phyloP scores from a whole-genome alignment of 1,139 yeast genomes.

The Candida glucosophila region DNA sequence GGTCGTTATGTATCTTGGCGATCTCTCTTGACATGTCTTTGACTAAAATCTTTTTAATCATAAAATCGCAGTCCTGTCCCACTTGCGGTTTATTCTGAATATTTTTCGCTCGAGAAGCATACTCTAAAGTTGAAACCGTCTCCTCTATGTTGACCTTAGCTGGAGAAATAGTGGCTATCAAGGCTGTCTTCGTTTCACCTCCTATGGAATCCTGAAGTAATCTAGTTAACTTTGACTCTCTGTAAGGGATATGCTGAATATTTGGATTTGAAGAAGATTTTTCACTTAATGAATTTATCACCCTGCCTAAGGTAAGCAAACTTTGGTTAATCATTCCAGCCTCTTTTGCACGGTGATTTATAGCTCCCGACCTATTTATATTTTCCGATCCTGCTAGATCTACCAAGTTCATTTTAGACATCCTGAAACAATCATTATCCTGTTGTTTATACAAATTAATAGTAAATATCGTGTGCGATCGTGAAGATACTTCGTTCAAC shows the following conservation, averaged over 20 bases:
- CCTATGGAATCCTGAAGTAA: slow-evolving; percentile 77
- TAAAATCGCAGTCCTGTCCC: slow-evolving; percentile 42
- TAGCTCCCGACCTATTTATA: slow-evolving; percentile 71
- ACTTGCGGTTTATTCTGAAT: slow-evolving; percentile 66
- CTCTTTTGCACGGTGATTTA: slow-evolving; percentile 71
- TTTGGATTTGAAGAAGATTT: slow-evolving; percentile 5
- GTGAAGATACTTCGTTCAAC: slow-evolving; percentile 59
- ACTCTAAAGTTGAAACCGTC: slow-evolving; percentile 74
- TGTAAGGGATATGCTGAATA: slow-evolving; percentile 67
- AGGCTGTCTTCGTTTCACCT: slow-evolving; percentile 70
- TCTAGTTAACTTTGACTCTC: slow-evolving; percentile 78
- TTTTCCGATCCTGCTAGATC: slow-evolving; percentile 90
- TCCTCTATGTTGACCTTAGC: slow-evolving; percentile 68
- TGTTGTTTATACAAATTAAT: slow-evolving; percentile 45
- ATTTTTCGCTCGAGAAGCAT: slow-evolving; percentile 74
- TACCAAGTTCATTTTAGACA: slow-evolving; percentile 68
- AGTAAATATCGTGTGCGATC: slow-evolving; percentile 70
- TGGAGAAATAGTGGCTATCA: slow-evolving; percentile 79
- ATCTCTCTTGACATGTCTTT: slow-evolving; percentile 51
- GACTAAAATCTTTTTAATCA: slow-evolving; percentile 51
- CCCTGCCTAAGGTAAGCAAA: slow-evolving; percentile 73
- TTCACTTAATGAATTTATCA: slow-evolving; percentile 57
- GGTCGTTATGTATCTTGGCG: slow-evolving; percentile 47
- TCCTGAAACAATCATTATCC: slow-evolving; percentile 30
- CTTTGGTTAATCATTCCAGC: slow-evolving; percentile 88